Evolutionary conservation across 1,284 basidiomycete species (phyloP).

Genomic region (Mycena citricolor): DNA sequence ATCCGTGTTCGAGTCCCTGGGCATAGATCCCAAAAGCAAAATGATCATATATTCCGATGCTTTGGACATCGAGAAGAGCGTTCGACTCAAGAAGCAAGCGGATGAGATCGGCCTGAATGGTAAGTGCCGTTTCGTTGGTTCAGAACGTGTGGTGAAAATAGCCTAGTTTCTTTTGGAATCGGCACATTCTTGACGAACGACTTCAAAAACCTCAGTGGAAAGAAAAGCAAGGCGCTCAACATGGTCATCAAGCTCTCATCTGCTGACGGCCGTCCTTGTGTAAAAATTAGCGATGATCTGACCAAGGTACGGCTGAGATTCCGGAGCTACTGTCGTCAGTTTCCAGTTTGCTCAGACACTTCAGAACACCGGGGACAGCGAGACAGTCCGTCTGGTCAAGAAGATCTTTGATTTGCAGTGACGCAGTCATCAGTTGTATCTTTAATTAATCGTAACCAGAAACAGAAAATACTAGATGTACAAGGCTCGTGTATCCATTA

Average conservation of each 20-base stretch:
- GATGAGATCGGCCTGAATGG: conserved; percentile 75
- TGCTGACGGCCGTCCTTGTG: conserved; percentile 72
- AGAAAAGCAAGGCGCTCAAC: conserved; percentile 80
- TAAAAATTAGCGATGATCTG: conserved; percentile 91
- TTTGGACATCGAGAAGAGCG: conserved; percentile 69
- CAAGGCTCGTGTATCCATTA: no score
- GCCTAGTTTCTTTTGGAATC: conserved; percentile 78
- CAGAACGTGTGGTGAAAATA: conserved; percentile 1
- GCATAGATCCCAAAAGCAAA: conserved; percentile 66
- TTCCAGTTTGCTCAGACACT: conserved; percentile 4
- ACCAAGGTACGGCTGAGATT: conserved; percentile 60
- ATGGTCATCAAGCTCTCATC: conserved; percentile 90
- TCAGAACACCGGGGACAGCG: conserved; percentile 48
- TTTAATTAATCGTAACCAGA: no score
- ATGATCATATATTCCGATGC: conserved; percentile 83
- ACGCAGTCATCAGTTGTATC: no score
- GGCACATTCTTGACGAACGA: conserved; percentile 92
- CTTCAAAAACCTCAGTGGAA: conserved; percentile 62
- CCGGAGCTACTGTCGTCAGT: neutral
- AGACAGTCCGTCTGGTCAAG: conserved; percentile 45
- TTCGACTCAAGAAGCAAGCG: conserved; percentile 71
- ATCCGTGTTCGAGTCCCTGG: conserved; percentile 64
- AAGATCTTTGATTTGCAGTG: conserved; percentile 35
- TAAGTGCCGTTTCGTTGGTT: conserved; percentile 32
- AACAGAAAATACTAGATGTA: no score